Evolutionary conservation across 306 rosid genomes (phyloP), one percentile per base, ranked within the genome.

Genomic region (Vigna radiata): DNA sequence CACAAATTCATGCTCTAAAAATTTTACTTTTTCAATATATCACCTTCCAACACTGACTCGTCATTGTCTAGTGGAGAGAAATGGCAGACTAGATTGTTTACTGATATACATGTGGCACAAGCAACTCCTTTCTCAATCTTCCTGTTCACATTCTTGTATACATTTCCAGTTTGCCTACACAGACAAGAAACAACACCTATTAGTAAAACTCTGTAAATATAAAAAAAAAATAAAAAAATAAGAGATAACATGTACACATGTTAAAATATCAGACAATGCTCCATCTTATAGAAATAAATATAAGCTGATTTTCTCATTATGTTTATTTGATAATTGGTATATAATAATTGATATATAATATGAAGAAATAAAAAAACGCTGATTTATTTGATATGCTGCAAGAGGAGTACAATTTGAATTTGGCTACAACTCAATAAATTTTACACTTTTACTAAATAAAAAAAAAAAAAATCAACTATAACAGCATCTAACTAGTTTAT

Each of bases 61-160:
- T 94, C 98, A 14, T 87, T 85, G 5, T 89, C 91, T 1, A 90
- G 95, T 3, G 98, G 98, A 48, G 98, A 94, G 70, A 86, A 89
- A 68, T 94, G 97, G 19, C 95, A 90, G 0, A 94, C 82, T 10
- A 90, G 87, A 79, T 94, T 94, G 95, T 94, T 94, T 10, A 92
- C 88, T 41, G 96, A 94, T 59, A 94, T 43, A 81, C 96, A 94
- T 7, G 98, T 92, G 5, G 98, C 96, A 50, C 92, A 94, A 2
- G 96, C 95, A 75, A 94, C 89, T 4, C 98, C 98, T 50, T 90
- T 85, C 82, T 94, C 98, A 75, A 94, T 93, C 91, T 91, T 93
- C 91, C 84, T 90, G 89, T 89, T 91, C 13, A 81, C 92, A 81
- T 87, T 93, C 86, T 93, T 89, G 88, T 88, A 91, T 83, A 86